Evolutionary conservation across 2,329 filamentous ascomycete species (phyloP).

Genomic region (Arthrobotrys sphaeroides): DNA sequence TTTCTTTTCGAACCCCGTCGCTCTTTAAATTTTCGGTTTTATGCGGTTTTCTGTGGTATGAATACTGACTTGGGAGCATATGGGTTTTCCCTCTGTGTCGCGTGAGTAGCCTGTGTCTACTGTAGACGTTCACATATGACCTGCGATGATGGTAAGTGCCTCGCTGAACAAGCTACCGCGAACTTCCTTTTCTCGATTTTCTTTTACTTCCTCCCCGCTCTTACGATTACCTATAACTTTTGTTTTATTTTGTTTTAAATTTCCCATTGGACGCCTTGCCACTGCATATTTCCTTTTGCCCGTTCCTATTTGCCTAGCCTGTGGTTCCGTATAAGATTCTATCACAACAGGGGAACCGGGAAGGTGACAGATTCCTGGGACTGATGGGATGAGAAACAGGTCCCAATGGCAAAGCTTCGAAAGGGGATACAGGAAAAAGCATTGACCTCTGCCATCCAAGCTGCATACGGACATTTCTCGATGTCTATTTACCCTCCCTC

Average conservation of each 20-base stretch:
- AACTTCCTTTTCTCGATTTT: not conserved
- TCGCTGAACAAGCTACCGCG: not conserved
- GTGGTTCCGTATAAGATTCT: conserved; percentile 14
- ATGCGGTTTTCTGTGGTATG: conserved; percentile 38
- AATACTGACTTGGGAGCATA: conserved; percentile 60
- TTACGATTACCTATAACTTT: not conserved
- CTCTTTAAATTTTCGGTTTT: conserved; percentile 58
- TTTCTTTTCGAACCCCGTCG: conserved; percentile 57
- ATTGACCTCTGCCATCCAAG: not conserved
- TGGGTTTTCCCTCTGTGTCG: conserved; percentile 58
- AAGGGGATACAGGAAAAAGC: conserved; percentile 47
- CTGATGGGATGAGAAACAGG: conserved; percentile 1
- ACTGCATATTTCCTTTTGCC: conserved; percentile 43
- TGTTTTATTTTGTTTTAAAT: conserved; percentile 56
- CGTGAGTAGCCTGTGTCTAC: conserved; percentile 80
- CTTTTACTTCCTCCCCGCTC: not conserved
- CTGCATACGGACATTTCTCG: conserved; percentile 57
- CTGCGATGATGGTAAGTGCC: conserved; percentile 69
- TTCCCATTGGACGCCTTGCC: conserved; percentile 58
- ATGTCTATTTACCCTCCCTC: conserved; percentile 29
- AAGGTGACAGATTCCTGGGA: conserved; percentile 45
- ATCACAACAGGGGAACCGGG: conserved; percentile 52
- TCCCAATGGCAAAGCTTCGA: conserved; percentile 37
- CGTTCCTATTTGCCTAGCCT: conserved; percentile 19
- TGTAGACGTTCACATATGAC: conserved; percentile 95